Base-by-base conservation (phyloP, 2,329 filamentous ascomycete species). In the Penicillium concentricum region DNA sequence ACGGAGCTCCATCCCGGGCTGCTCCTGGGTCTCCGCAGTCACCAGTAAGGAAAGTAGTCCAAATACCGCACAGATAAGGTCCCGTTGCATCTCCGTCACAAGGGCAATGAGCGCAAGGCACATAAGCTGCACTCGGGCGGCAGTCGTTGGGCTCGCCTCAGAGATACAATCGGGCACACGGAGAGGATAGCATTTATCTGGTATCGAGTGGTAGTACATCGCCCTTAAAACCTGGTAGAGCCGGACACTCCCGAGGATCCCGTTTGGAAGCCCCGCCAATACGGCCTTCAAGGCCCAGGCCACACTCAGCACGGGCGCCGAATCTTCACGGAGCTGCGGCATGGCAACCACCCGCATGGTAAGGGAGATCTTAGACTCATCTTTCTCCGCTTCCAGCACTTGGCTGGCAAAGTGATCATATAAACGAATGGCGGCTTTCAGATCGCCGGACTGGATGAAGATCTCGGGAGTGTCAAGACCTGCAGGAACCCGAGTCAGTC, bases 331-430 rank as follows among this genome's bases (percentile, higher is more conserved):
- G 53, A 58, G 32, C 22, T 15, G 37, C 1, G 74, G 73, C 56
- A 75, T 68, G 15, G 67, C 59, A 37, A 68, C 62, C 38, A 68
- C 67, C 39, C 74, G 68, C 60, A 70, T 67, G 3, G 72, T 76
- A 56, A 70, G 61, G 46, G 71, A 66, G 35, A 76, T 74, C 46
- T 61, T 69, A 42, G 61, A 54, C 22, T 70, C 68, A 28, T 71
- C 67, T 56, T 69, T 72, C 28, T 75, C 74, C 0, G 68, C 73
- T 1, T 68, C 64, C 2, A 75, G 58, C 10, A 78, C 73, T 42
- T 76, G 74, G 22, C 61, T 58, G 15, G 76, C 75, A 62, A 74
- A 78, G 47, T 75, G 65, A 38, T 76, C 67, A 60, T 79, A 78
- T 30, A 75, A 61, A n/a, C 66, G 67, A 20, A 59, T 65, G 5